Percentiles rank a stretch among this genome's conserved stretches.
These are phyloP conservation scores for Boletus tomentosulus DNA, from an alignment of 768 basidiomycete species.

Conservation along the genomic window DNA sequence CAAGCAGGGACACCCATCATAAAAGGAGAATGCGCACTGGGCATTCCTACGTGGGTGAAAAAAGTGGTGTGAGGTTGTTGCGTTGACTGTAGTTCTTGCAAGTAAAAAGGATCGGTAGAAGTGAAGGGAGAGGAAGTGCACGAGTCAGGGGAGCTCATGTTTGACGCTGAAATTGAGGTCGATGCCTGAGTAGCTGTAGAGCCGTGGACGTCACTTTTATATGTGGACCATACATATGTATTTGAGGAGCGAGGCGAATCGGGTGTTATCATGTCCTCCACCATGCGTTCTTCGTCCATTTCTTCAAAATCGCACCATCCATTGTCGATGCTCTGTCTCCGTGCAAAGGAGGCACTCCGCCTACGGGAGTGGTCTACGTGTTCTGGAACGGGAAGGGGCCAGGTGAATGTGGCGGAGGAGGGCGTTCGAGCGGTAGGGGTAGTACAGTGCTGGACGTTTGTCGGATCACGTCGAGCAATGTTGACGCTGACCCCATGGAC, in stretches of 20 bases:
- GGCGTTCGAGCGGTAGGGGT: constrained; percentile 38
- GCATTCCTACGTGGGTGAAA: constrained; percentile 36
- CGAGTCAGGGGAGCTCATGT: constrained; percentile 20
- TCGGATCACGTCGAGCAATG: constrained; percentile 28
- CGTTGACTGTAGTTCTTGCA: constrained; percentile 39
- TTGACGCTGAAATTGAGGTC: constrained; percentile 10
- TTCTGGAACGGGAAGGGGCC: constrained; percentile 26
- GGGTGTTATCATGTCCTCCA: constrained; percentile 41
- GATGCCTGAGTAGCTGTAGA: constrained; percentile 17
- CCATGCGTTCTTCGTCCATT: constrained; percentile 42
- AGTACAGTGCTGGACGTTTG: constrained; percentile 37
- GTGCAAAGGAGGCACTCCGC: constrained; percentile 26
- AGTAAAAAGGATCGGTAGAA: constrained; percentile 48
- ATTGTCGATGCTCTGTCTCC: constrained; percentile 25
- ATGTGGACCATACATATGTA: constrained; percentile 23
- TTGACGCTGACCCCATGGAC: constrained; percentile 20
- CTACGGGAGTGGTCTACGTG: constrained; percentile 22
- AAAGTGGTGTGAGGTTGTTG: constrained; percentile 32
- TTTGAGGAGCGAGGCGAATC: constrained; percentile 29
- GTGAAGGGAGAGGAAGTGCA: constrained; percentile 35
- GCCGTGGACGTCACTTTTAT: constrained; percentile 12
- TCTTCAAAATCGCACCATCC: constrained; percentile 33
- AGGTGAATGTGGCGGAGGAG: constrained; percentile 25
- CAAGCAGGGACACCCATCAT: constrained; percentile 26
- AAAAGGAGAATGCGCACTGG: constrained; percentile 40